A percentile compares a stretch with the other conserved stretches of the same genome.
These are phyloP conservation scores for Luffa aegyptiaca DNA, from an alignment of 306 rosid genomes.

Conservation along the genomic window DNA sequence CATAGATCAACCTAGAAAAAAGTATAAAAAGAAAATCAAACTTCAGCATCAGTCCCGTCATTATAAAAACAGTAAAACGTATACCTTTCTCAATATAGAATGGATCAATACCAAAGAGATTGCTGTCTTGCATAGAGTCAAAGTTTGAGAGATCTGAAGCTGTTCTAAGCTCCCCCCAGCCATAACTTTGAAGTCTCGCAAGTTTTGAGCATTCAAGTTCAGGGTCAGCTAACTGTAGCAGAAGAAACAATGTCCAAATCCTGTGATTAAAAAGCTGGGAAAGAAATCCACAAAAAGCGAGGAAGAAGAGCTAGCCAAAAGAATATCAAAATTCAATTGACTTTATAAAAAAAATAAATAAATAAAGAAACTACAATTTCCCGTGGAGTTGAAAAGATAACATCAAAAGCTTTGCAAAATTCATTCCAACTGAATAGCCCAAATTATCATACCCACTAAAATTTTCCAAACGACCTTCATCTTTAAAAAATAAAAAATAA, in stretches of 20 bases:
- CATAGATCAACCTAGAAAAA: neutral
- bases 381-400: neutral
- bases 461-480: neutral
- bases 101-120: slow-evolving; percentile 58
- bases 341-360: neutral
- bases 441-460: neutral
- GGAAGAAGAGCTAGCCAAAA: neutral
- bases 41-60: neutral
- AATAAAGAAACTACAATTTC: neutral
- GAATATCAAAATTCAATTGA: neutral
- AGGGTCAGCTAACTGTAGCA: slow-evolving; percentile 35
- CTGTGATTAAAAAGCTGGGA: neutral
- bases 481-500: no score
- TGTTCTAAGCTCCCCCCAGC: slow-evolving; percentile 57
- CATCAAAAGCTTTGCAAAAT: neutral
- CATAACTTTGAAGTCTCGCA: slow-evolving; percentile 47
- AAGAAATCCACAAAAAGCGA: neutral
- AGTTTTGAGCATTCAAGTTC: slow-evolving; percentile 29
- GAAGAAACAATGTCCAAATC: neutral
- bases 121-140: slow-evolving; percentile 27
- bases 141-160: slow-evolving; percentile 14
- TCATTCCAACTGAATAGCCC: neutral
- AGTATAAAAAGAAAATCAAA: neutral
- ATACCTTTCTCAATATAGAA: slow-evolving; percentile 71
- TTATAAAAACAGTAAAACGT: neutral